Conservation (phyloP, 768 basidiomycete genomes). For the Phlegmacium glaucopus region DNA sequence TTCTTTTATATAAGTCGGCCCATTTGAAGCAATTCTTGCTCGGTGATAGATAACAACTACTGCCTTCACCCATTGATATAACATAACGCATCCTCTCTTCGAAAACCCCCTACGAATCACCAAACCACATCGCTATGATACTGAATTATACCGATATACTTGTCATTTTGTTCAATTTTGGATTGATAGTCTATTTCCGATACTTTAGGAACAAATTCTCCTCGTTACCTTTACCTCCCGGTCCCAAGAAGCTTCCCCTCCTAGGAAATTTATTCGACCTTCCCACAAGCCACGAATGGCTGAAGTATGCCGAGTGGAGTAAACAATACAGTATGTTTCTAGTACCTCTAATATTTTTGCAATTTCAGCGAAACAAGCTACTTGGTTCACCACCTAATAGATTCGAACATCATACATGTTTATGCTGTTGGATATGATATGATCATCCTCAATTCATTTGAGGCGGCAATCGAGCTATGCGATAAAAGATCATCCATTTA, state of each 20-base stretch:
- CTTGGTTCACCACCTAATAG: slow-evolving; percentile 18
- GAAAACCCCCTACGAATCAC: no score
- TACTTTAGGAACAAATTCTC: not conserved
- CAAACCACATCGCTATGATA: not conserved
- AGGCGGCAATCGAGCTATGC: slow-evolving; percentile 35
- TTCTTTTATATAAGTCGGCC: no score
- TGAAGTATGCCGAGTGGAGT: slow-evolving; percentile 27
- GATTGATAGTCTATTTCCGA: not conserved
- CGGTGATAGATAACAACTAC: no score
- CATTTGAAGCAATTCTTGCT: no score
- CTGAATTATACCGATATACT: not conserved
- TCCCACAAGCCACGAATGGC: slow-evolving; percentile 33
- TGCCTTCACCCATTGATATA: no score
- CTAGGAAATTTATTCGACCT: slow-evolving; percentile 39
- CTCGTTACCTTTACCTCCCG: slow-evolving; percentile 32
- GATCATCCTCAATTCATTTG: slow-evolving; percentile 33
- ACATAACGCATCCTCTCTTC: no score
- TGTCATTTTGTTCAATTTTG: not conserved
- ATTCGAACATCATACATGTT: slow-evolving; percentile 28
- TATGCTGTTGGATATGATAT: slow-evolving; percentile 27
- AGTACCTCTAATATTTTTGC: no score
- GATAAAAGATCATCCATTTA: slow-evolving; percentile 41
- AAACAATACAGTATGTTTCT: slow-evolving; percentile 15
- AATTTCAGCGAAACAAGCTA: no score
- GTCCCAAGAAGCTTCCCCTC: slow-evolving; percentile 35